Base-by-base conservation (phyloP, 768 basidiomycete genomes). In the Serendipita sp. region DNA sequence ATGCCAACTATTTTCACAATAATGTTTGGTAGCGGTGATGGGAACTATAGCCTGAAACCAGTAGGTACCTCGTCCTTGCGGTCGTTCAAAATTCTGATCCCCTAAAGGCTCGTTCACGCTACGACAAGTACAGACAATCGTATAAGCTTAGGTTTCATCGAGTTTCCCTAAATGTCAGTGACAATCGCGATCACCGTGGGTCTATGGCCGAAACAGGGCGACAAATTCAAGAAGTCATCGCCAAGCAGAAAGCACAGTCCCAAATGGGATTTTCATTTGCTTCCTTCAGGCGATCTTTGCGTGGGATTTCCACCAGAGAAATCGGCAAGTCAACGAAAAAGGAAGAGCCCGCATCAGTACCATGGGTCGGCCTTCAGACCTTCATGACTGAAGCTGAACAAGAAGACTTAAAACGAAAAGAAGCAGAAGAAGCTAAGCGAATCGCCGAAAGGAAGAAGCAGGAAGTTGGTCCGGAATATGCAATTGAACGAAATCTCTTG, bases 111-210 rank as follows among this genome's bases (percentile, higher is more conserved):
- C 82, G 85, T 65, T 96, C 91, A 2, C 83, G 79, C 64, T 79
- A 81, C 68, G 95, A 98, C 73, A 72, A 85, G 18, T 89, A 94
- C 75, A 95, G 91, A 72, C 86, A 91, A 69, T 74, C 85, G 7
- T 75, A 91, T 65, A 80, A 83, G 66, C 75, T 95, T 69, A 85
- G 78, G 67, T 89, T 97, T 69, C 78, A 82, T 41, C 76, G 81
- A 64, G 80, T 83, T 4, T 76, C 83, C 1, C 73, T 92, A 18
- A 82, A 82, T 65, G 81, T 84, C 66, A 80, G 85, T 30, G 83
- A 86, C 56, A 96, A 96, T 69, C 82, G 85, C 32, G 81, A 85
- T 66, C 93, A 85, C 73, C 79, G 80, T 13, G 83, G 81, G 45
- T 73, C 83, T 5, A 86, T 94, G 83, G 71, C 78, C 3, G 75